phyloP scores from a whole-genome alignment of 83 land plant species.

The Thuja plicata region DNA sequence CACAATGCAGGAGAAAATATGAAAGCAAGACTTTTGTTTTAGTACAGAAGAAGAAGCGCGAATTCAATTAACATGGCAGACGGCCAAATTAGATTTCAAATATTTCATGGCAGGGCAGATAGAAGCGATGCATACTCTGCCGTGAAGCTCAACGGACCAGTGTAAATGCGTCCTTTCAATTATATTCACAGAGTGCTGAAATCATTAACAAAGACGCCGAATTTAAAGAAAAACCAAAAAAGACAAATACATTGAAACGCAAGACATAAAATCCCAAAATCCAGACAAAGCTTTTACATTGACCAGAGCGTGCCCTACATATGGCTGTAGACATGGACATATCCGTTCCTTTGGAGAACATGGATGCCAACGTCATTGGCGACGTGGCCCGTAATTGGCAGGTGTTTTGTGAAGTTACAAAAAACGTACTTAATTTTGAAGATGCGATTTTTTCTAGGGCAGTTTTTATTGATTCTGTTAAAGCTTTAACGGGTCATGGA shows the following conservation, averaged over 20 bases:
- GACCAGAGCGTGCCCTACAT: background rate
- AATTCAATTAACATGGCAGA: no score
- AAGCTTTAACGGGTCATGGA: constrained; percentile 33
- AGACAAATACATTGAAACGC: background rate
- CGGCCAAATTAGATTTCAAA: no score
- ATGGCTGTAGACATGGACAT: constrained; percentile 15
- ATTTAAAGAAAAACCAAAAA: no score
- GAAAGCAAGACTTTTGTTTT: no score
- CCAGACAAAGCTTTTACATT: background rate
- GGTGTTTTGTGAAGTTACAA: constrained; percentile 30
- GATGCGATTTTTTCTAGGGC: constrained; percentile 16
- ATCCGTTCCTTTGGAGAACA: constrained; percentile 29
- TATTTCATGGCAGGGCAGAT: no score
- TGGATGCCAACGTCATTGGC: constrained; percentile 21
- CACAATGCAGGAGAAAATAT: no score
- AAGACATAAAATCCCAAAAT: background rate
- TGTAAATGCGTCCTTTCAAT: no score
- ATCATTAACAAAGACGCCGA: no score
- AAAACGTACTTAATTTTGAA: constrained; percentile 26
- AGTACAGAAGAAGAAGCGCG: no score
- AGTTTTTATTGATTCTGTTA: constrained; percentile 24
- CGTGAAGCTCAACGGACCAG: no score
- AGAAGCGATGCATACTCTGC: no score
- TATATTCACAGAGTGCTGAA: no score
- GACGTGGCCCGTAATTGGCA: constrained; percentile 41